Evolutionary conservation across 2,329 filamentous ascomycete species (phyloP), one percentile per base, ranked within the genome.

Genomic region (Albifimbria verrucaria): DNA sequence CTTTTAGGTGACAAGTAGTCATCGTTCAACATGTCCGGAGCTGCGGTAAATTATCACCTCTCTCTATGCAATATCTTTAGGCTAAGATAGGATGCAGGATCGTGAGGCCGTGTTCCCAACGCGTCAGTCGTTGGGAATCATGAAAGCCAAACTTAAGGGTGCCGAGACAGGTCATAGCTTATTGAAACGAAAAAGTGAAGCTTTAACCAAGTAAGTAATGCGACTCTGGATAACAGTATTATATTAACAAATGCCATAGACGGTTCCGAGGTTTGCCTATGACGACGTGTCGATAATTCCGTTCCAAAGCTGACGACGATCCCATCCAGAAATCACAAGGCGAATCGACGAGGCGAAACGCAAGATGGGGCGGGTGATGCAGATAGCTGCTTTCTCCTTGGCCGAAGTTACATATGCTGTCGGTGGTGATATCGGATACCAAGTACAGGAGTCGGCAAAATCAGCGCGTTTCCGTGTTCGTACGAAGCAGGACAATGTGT

Each of bases 361-460:
- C 64, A 99, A 99, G 79, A 99, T 99, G 93, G 94, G 94, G 53
- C 85, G 93, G 28, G 94, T 99, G 36, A 99, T 99, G 94, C 93
- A 97, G 73, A 96, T 99, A 67, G 94, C 94, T 41, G 92, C 94
- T 45, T 97, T 99, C 76, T 97, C 93, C 43, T 82, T 99, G 18
- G 94, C 94, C 55, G 94, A 97, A 76, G 94, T 99, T 52, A 96
- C 92, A 48, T 99, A 99, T 67, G 94, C 94, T 23, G 92, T 97
- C 24, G 94, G 94, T 57, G 92, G 93, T 65, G 90, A 96, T 66
- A 96, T 99, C 64, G 89, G 89, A 57, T 99, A 96, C 75, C 94
- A 99, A 76, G 90, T 99, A 61, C 92, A 97, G 69, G 94, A 99
- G 72, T 96, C 92, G 1, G 94, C 91, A 56, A 93, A 94, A 72